Evolutionary conservation across 768 basidiomycete species (phyloP).

Genomic region (Mycena kentingensis): DNA sequence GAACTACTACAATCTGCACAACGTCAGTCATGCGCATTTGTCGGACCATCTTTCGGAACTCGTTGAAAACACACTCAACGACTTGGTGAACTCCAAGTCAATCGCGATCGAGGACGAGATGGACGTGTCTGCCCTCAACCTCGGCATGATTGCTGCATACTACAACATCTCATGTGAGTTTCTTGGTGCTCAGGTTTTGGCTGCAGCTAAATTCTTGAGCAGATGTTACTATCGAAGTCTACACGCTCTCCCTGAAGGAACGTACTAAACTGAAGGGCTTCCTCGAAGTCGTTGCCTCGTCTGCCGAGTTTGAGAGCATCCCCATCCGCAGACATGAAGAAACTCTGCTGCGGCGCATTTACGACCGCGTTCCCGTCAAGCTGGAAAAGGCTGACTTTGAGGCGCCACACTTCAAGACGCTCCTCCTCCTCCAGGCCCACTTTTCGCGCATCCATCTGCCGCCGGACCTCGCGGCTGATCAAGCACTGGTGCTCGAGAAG

Average conservation of each 20-base stretch:
- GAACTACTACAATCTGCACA: conserved; percentile 92
- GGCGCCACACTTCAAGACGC: conserved; percentile 97
- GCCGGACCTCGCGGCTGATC: conserved; percentile 92
- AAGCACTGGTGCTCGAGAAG: conserved; percentile 83
- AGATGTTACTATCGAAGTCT: conserved; percentile 97
- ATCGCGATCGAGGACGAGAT: conserved; percentile 95
- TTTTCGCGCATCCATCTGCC: conserved; percentile 92
- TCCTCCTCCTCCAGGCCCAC: conserved; percentile 94
- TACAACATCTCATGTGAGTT: conserved; percentile 88
- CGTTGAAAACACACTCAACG: conserved; percentile 89
- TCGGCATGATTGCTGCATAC: conserved; percentile 98
- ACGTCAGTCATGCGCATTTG: conserved; percentile 92
- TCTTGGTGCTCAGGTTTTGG: not conserved
- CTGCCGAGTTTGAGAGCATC: conserved; percentile 92
- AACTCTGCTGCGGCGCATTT: conserved; percentile 78
- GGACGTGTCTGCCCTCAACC: conserved; percentile 87
- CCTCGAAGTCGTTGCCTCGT: conserved; percentile 95
- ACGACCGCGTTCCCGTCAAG: conserved; percentile 97
- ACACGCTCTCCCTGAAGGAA: conserved; percentile 92
- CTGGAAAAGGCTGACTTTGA: conserved; percentile 81
- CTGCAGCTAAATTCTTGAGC: conserved; percentile 21
- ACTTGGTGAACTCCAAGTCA: conserved; percentile 93
- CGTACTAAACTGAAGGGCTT: conserved; percentile 96
- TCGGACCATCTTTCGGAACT: conserved; percentile 96
- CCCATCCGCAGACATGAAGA: conserved; percentile 97